phyloP scores from a whole-genome alignment of 192 early-diverging fungal species.

The Podila clonocystis region DNA sequence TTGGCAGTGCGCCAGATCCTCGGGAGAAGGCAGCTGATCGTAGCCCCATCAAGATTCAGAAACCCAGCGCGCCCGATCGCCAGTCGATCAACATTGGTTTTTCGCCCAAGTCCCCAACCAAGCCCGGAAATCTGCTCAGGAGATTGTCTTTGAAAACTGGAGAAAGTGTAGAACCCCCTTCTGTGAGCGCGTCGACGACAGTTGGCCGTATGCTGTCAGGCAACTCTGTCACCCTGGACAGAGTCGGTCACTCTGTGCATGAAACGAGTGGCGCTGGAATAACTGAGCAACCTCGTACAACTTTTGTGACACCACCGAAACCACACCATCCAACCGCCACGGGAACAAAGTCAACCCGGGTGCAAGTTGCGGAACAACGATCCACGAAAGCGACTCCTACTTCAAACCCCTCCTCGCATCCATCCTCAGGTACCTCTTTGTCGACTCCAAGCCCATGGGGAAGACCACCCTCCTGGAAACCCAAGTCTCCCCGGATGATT shows the following conservation, averaged over 20 bases:
- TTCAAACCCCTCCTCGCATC: background rate
- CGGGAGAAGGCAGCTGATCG: background rate
- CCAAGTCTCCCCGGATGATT: conserved; percentile 35
- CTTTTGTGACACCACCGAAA: background rate
- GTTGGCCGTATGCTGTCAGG: conserved; percentile 8
- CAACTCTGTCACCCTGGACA: conserved; percentile 12
- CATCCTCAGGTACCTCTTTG: too few species aligned
- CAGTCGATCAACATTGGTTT: background rate
- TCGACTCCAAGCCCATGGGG: conserved; percentile 34
- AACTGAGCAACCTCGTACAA: background rate
- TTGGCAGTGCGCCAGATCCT: background rate
- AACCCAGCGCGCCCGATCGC: background rate
- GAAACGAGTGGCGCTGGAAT: background rate
- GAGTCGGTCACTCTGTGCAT: background rate
- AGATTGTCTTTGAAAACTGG: background rate
- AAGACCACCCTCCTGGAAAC: conserved; percentile 48
- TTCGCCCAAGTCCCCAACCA: too few species aligned
- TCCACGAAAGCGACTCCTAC: background rate
- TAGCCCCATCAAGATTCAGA: background rate
- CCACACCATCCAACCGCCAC: background rate
- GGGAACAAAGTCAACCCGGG: background rate
- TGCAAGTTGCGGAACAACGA: background rate
- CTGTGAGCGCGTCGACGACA: background rate
- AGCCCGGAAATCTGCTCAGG: background rate
- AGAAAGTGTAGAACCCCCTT: background rate